A percentile compares a stretch with the other conserved stretches of the same genome.
phyloP scores from a whole-genome alignment of 306 rosid genomes.

The Hippophae tibetana region DNA sequence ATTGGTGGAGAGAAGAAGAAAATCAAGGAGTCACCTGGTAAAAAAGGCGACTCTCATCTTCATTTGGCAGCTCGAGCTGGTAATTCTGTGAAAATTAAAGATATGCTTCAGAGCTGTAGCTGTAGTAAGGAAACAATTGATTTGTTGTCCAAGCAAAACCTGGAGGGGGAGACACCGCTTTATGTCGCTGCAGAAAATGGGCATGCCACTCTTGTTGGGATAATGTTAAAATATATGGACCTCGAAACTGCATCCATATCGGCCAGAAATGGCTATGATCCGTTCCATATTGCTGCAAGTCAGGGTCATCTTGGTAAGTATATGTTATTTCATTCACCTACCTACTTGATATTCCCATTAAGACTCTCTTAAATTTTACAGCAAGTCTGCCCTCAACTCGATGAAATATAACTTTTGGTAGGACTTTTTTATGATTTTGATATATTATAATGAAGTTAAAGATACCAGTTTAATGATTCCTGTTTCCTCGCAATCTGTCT shows the following conservation, averaged over 20 bases:
- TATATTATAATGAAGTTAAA: no score
- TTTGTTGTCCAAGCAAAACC: constrained; percentile 60
- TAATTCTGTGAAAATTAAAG: constrained; percentile 44
- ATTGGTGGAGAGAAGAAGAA: constrained; percentile 39
- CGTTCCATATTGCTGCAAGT: constrained; percentile 82
- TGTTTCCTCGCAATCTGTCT: not conserved
- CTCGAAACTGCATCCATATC: constrained; percentile 66
- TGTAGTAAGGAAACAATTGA: constrained; percentile 28
- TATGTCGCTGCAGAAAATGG: constrained; percentile 84
- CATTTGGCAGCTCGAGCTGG: constrained; percentile 86
- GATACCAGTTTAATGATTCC: not conserved
- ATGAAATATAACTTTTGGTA: no score
- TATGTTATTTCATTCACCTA: no score
- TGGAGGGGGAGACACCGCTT: constrained; percentile 88
- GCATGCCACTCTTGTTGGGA: constrained; percentile 50
- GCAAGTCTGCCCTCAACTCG: no score
- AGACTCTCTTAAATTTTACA: no score
- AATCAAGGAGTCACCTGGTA: constrained; percentile 46
- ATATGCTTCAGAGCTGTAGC: constrained; percentile 44
- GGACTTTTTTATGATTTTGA: no score
- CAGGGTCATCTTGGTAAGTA: constrained; percentile 87
- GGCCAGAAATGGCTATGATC: constrained; percentile 78
- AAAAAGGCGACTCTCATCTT: constrained; percentile 46
- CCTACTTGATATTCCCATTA: no score
- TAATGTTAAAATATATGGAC: constrained; percentile 69